Evolutionary conservation across 2,329 filamentous ascomycete genomes (phyloP).

Genomic region (Aspergillus felis): DNA sequence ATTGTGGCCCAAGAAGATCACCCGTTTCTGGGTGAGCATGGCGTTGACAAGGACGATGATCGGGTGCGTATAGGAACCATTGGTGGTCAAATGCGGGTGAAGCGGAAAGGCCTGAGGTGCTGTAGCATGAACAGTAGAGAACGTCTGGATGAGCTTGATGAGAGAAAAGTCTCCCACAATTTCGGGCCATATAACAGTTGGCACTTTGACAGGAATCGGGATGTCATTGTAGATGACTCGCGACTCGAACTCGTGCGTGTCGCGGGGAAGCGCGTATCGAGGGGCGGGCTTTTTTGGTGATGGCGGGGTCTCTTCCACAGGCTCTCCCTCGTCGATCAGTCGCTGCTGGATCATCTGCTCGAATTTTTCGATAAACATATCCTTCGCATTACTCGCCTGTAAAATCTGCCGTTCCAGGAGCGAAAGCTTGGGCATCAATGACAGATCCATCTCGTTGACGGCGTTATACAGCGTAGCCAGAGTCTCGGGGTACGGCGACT

Average conservation of each 20-base stretch:
- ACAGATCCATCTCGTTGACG: slow-evolving; percentile 95
- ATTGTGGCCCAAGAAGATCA: slow-evolving; percentile 94
- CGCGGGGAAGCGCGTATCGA: slow-evolving; percentile 74
- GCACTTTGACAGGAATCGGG: slow-evolving; percentile 93
- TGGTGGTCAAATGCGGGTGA: slow-evolving; percentile 90
- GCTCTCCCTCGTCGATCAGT: slow-evolving; percentile 59
- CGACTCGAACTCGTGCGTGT: slow-evolving; percentile 97
- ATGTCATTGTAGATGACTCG: slow-evolving; percentile 95
- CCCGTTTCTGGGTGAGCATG: slow-evolving; percentile 89
- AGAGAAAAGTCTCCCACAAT: slow-evolving; percentile 97
- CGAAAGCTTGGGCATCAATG: slow-evolving; percentile 81
- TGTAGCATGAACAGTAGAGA: slow-evolving; percentile 77
- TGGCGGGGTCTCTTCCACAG: slow-evolving; percentile 31
- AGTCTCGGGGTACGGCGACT: slow-evolving; percentile 81
- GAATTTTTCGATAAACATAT: slow-evolving; percentile 97
- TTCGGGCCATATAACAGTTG: slow-evolving; percentile 87
- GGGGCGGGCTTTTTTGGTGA: slow-evolving; percentile 58
- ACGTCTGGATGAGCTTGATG: slow-evolving; percentile 94
- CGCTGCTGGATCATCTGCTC: slow-evolving; percentile 87
- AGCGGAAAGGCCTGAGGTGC: slow-evolving; percentile 78
- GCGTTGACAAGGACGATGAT: slow-evolving; percentile 94
- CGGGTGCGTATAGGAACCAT: slow-evolving; percentile 83
- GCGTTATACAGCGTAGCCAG: slow-evolving; percentile 84
- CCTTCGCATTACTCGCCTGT: slow-evolving; percentile 87
- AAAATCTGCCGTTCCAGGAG: slow-evolving; percentile 79